These are phyloP conservation scores for Strobilomyces echinocephalus DNA, from an alignment of 768 basidiomycete genomes.

Conservation along the genomic window DNA sequence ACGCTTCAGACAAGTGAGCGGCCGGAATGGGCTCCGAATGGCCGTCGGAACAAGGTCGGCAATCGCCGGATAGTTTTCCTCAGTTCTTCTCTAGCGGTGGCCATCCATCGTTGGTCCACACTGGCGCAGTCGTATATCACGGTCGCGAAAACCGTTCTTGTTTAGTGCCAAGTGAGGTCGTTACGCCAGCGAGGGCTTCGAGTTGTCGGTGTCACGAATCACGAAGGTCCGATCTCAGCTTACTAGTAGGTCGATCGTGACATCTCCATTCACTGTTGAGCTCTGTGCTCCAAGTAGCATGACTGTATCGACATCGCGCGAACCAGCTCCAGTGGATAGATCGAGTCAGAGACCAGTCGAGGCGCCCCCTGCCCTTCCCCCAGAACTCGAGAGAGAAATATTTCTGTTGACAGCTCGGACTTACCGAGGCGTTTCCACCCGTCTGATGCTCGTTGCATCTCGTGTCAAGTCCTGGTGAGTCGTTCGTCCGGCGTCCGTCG, in stretches of 20 bases:
- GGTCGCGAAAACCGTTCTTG: too few relatives aligned
- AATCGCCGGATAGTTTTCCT: too few relatives aligned
- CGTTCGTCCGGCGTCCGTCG: background rate
- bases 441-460: constrained; percentile 17
- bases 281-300: background rate
- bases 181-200: too few relatives aligned
- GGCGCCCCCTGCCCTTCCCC: constrained; percentile 13
- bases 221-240: too few relatives aligned
- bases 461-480: constrained; percentile 18
- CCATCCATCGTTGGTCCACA: too few relatives aligned
- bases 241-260: background rate
- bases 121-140: too few relatives aligned
- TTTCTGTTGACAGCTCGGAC: constrained; percentile 13
- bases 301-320: background rate
- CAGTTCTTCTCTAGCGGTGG: too few relatives aligned
- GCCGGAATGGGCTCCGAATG: too few relatives aligned
- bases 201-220: too few relatives aligned
- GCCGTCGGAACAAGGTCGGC: too few relatives aligned
- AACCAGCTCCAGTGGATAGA: background rate
- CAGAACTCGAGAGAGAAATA: constrained; percentile 18
- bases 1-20: too few relatives aligned
- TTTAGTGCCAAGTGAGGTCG: too few relatives aligned
- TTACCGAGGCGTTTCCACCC: constrained; percentile 2
- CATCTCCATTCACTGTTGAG: background rate
- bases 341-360: background rate